These are phyloP conservation scores for Pseudogymnoascus sp. DNA, from an alignment of 2,329 filamentous ascomycete genomes.

Conservation along the genomic window DNA sequence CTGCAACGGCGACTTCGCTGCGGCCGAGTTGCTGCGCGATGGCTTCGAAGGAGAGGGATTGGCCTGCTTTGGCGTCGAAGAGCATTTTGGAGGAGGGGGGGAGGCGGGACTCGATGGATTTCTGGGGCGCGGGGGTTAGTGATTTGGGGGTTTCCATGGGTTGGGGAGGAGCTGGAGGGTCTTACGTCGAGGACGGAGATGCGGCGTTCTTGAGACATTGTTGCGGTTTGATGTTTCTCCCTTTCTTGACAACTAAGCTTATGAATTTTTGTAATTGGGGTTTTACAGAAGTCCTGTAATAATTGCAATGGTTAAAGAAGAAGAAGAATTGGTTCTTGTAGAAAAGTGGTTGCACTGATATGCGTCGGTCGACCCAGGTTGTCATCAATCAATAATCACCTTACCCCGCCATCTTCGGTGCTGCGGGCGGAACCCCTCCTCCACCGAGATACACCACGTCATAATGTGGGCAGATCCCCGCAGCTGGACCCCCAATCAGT, in stretches of 20 bases:
- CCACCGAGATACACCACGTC: background rate
- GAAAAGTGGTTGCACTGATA: background rate
- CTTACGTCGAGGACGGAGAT: conserved; percentile 7
- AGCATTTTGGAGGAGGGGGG: conserved; percentile 64
- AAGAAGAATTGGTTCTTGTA: background rate
- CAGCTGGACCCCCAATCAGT: background rate
- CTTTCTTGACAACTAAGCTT: too few relatives aligned
- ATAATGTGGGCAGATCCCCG: conserved; percentile 2
- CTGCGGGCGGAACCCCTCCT: background rate
- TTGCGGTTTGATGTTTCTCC: background rate
- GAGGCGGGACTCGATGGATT: conserved; percentile 58
- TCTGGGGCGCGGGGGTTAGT: conserved; percentile 33
- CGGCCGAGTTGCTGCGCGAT: conserved; percentile 69
- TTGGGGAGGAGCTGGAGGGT: background rate
- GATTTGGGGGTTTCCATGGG: background rate
- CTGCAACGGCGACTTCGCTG: conserved; percentile 80
- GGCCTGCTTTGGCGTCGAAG: conserved; percentile 70
- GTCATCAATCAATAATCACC: conserved; percentile 4
- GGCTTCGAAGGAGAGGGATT: conserved; percentile 68
- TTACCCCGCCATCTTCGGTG: background rate
- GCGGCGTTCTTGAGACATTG: background rate
- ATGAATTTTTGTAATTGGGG: too few relatives aligned
- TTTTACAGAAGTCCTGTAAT: too few relatives aligned
- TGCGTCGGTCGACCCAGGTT: background rate
- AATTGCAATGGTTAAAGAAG: background rate